Evolutionary conservation across 495 filamentous ascomycete genomes (phyloP).

Genomic region (Aspergillus panamensis): DNA sequence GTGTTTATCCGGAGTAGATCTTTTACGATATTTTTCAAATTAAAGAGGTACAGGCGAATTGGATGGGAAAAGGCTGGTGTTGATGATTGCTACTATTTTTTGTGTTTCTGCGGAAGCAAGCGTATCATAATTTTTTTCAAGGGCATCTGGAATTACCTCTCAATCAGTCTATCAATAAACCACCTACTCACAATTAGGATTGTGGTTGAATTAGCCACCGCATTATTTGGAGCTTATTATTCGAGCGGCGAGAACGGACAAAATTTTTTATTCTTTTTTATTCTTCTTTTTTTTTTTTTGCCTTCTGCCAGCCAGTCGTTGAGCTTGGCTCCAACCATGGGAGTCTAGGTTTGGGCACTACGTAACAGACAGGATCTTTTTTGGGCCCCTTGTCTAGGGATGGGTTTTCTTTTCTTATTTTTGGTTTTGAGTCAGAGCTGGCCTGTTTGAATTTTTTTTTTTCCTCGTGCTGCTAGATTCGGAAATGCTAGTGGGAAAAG

Average conservation of each 20-base stretch:
- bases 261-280: background rate
- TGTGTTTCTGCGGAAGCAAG: background rate
- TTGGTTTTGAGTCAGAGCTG: constrained; percentile 1
- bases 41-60: constrained; percentile 8
- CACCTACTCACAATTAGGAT: too few species aligned
- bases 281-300: constrained; percentile 8
- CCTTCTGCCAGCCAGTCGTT: constrained; percentile 8
- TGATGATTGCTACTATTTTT: background rate
- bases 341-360: constrained; percentile 9
- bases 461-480: background rate
- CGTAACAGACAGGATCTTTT: constrained; percentile 4
- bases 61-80: background rate
- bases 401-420: constrained; percentile 12
- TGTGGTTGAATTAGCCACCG: background rate
- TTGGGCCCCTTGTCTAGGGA: background rate
- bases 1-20: background rate
- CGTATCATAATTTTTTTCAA: background rate
- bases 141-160: background rate
- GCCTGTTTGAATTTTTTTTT: background rate
- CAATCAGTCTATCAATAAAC: too few species aligned
- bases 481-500: background rate
- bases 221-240: constrained; percentile 1
- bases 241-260: background rate
- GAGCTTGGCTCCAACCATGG: constrained; percentile 24
- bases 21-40: constrained; percentile 8